Evolutionary conservation across 2,329 filamentous ascomycete genomes (phyloP).

Genomic region (Colletotrichum tropicicola): DNA sequence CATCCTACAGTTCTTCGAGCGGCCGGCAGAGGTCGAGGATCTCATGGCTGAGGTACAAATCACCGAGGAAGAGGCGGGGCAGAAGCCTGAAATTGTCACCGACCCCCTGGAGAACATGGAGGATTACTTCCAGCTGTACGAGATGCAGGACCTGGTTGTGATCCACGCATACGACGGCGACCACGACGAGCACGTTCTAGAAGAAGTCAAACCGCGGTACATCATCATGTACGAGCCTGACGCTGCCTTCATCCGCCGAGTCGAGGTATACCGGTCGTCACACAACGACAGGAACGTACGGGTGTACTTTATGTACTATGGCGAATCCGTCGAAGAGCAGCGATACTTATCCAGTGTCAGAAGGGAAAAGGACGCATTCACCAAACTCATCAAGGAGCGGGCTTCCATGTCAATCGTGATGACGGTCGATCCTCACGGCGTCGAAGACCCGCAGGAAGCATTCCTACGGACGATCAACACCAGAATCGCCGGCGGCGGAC

Average conservation of each 20-base stretch:
- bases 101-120: slow-evolving; percentile 93
- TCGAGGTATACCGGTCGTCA: slow-evolving; percentile 96
- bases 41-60: slow-evolving; percentile 85
- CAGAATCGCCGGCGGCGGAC: slow-evolving; percentile 91
- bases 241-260: slow-evolving; percentile 88
- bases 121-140: slow-evolving; percentile 89
- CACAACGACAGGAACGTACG: slow-evolving; percentile 89
- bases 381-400: slow-evolving; percentile 92
- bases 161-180: slow-evolving; percentile 96
- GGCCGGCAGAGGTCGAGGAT: slow-evolving; percentile 81
- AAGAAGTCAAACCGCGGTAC: slow-evolving; percentile 92
- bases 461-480: slow-evolving; percentile 97
- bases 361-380: slow-evolving; percentile 97
- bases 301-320: slow-evolving; percentile 97
- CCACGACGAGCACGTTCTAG: slow-evolving; percentile 94
- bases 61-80: slow-evolving; percentile 78
- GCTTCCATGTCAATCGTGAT: slow-evolving; percentile 92
- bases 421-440: slow-evolving; percentile 73
- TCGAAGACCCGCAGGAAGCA: slow-evolving; percentile 85
- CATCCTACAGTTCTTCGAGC: slow-evolving; percentile 82
- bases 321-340: slow-evolving; percentile 94
- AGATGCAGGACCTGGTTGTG: slow-evolving; percentile 88
- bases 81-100: slow-evolving; percentile 77
- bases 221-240: slow-evolving; percentile 99
- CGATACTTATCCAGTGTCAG: slow-evolving; percentile 88